Evolutionary conservation across 768 basidiomycete species (phyloP).

Genomic region (Pleurotus ostreatus): DNA sequence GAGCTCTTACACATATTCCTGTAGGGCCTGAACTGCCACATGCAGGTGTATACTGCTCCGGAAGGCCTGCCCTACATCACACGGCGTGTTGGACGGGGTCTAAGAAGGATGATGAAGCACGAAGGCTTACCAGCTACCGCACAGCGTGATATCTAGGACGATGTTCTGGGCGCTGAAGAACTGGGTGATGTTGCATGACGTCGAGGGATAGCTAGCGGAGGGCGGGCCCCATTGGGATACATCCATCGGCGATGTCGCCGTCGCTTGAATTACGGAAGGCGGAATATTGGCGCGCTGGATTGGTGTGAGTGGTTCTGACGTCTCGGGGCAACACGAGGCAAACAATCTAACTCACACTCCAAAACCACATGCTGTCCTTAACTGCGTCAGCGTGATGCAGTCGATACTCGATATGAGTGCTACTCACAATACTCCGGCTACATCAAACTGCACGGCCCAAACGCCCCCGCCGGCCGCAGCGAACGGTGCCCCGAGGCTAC

Average conservation of each 20-base stretch:
- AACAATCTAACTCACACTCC: constrained; percentile 30
- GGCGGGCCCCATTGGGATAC: constrained; percentile 40
- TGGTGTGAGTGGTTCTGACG: no score
- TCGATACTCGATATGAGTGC: not conserved
- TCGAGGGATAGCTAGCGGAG: constrained; percentile 33
- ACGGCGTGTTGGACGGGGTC: not conserved
- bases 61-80: constrained; percentile 36
- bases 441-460: constrained; percentile 68
- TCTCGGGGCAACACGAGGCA: no score
- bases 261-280: constrained; percentile 25
- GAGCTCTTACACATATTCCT: constrained; percentile 26
- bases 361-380: constrained; percentile 40
- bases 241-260: constrained; percentile 28
- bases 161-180: constrained; percentile 45
- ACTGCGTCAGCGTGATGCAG: not conserved
- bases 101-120: not conserved
- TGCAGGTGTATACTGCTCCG: constrained; percentile 31
- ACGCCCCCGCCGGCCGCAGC: constrained; percentile 47
- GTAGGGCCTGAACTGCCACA: constrained; percentile 33
- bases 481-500: constrained; percentile 46
- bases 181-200: constrained; percentile 34
- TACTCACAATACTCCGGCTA: constrained; percentile 34
- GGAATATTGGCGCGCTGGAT: constrained; percentile 34
- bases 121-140: constrained; percentile 36
- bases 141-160: constrained; percentile 51